Evolutionary conservation across 202 grass and related monocot genomes (phyloP), one percentile per base, ranked within the genome.

Genomic region (Hordeum pubiflorum): DNA sequence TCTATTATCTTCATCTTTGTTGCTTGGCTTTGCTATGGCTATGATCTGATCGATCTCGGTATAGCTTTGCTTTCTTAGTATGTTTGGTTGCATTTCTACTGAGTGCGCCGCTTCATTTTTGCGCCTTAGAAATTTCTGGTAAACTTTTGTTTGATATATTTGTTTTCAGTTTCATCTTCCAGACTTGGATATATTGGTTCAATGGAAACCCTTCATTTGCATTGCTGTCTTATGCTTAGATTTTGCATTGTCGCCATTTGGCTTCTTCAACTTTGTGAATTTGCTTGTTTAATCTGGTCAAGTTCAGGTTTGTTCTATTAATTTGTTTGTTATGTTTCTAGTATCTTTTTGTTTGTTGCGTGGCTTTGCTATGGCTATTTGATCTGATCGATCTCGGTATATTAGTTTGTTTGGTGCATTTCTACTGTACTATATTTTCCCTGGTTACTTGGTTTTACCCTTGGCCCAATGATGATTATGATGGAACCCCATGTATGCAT

Each of bases 391-490:
- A 59, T 78, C 37, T 2, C n/a, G 29, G 1, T 48, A 6, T 3
- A 0, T 57, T 5, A 32, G 26, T 71, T 32, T 5, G 14, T 74
- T 39, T 21, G 1, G 3, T 58, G 9, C 32, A 12, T n/a, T 66
- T 20, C 3, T 38, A 1, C 4, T 58, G 55, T 20, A 10, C 0
- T 58, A 8, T 2, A 12, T 55, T 65, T 74, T 32, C 7, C 24
- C 14, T 48, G 50, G 15, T 75, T 50, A 48, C 44, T 48, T 48
- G 48, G 58, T 74, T 88, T 74, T 81, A 6, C 43, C 26, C 3
- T 46, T 81, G 66, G 77, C 82, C 77, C 71, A 58, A 85, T 81
- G 87, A 89, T 26, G 24, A 52, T 76, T 61, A 20, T 5, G 26
- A 72, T 0, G 2, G 33, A 63, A 41, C 52, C 39, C 75, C 17